Conservation (phyloP, 139 green algal genomes). For the Chlorella sp. region DNA sequence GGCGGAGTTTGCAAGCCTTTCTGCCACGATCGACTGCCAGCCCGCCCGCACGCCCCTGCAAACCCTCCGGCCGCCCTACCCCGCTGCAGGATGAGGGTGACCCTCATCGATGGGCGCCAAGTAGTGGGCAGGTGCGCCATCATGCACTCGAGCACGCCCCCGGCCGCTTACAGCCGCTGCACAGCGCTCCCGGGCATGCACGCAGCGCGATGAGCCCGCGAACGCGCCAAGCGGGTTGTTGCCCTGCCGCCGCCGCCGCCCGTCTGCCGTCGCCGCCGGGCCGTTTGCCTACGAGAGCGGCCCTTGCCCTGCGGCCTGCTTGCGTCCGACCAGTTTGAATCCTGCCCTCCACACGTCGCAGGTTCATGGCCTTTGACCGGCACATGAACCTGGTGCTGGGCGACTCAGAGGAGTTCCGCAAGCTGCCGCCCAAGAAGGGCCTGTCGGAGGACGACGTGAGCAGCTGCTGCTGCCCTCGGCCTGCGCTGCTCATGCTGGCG, state of each 20-base stretch:
- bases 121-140: constrained; percentile 88
- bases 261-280: too few relatives aligned
- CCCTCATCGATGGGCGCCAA: constrained; percentile 85
- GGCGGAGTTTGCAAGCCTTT: too few relatives aligned
- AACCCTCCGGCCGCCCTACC: not conserved
- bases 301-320: too few relatives aligned
- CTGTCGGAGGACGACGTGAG: constrained; percentile 80
- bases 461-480: not conserved
- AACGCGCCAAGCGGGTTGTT: too few relatives aligned
- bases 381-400: constrained; percentile 99
- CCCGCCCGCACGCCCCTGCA: too few relatives aligned
- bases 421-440: constrained; percentile 95
- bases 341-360: constrained; percentile 38
- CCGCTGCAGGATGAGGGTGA: constrained; percentile 85
- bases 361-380: constrained; percentile 99
- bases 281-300: too few relatives aligned
- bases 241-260: too few relatives aligned
- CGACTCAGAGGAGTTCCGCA: constrained; percentile 96
- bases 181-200: not conserved
- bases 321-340: too few relatives aligned
- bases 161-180: not conserved
- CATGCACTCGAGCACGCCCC: too few relatives aligned
- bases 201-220: not conserved
- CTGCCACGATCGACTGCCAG: too few relatives aligned
- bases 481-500: too few relatives aligned